Evolutionary conservation across 768 basidiomycete genomes (phyloP), one percentile per base, ranked within the genome.

Genomic region (Hypsizygus marmoreus): DNA sequence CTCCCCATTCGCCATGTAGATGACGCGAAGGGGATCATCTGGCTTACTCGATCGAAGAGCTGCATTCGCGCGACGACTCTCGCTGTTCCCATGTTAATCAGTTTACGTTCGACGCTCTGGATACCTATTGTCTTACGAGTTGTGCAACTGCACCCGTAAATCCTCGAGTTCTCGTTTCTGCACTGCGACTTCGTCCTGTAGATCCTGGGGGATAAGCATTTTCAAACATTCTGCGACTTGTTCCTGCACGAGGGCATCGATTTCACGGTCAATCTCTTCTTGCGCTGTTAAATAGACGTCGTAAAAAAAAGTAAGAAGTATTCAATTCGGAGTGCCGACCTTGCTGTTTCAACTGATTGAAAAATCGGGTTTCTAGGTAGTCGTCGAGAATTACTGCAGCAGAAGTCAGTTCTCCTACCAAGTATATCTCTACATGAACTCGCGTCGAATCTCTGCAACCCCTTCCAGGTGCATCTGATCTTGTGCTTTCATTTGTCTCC

Each of bases 51-150:
- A 66, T 22, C 75, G 67, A 16, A 84, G 59, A 4, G 66, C 61
- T 10, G 72, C 71, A 54, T 86, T 86, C 9, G 69, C 63, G 4
- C 81, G 74, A 5, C 78, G 74, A 46, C 76, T 81, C 57, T 84
- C 82, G 12, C 82, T 86, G n/a, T n/a, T n/a, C n/a, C n/a, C n/a
- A 56, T 8, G 20, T 31, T 24, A 39, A 10, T 20, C 31, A 38
- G 14, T 45, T 3, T 8, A 11, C 48, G 14, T 33, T 13, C 19
- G 12, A 29, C 4, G 17, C 10, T 8, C 3, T 5, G 2, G 13
- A 25, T 5, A 16, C 6, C 6, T 8, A 31, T 17, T 11, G 8
- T 20, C 80, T 50, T 51, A 83, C 82, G 79, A 79, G 55, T 84
- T 83, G 53, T 81, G 75, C 8, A 84, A 64, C 8, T 70, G 62